Evolutionary conservation across 169 alveolate species (phyloP).

Genomic region (Eimeria sp.): DNA sequence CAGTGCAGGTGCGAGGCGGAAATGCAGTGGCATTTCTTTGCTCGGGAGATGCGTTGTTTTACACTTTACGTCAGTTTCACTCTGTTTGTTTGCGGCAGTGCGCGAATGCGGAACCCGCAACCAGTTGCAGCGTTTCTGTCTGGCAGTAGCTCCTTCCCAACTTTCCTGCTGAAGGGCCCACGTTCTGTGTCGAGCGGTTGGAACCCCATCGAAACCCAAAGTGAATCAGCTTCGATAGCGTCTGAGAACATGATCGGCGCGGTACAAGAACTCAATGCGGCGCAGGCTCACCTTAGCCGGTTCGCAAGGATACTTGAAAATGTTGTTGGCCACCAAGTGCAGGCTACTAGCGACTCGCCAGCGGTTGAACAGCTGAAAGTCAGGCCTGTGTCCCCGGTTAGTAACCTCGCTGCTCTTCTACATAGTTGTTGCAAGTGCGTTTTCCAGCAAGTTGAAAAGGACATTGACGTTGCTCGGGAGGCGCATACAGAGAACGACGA

Average conservation of each 20-base stretch:
- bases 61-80: not conserved
- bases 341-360: not conserved
- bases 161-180: not conserved
- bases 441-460: slow-evolving; percentile 15
- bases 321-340: not conserved
- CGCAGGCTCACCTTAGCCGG: slow-evolving; percentile 14
- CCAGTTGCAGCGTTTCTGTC: not conserved
- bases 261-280: slow-evolving; percentile 4
- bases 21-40: not conserved
- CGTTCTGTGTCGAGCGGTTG: not conserved
- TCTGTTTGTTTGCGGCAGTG: not conserved
- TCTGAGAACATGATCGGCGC: not conserved
- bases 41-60: not conserved
- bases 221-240: not conserved
- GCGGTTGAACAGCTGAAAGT: slow-evolving; percentile 35
- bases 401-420: not conserved
- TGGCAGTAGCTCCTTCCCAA: not conserved
- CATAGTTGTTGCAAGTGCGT: not conserved
- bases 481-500: slow-evolving; percentile 62
- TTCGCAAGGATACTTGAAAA: not conserved
- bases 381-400: slow-evolving; percentile 55
- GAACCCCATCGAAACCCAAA: not conserved
- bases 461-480: slow-evolving; percentile 38
- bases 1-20: not conserved
- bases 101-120: not conserved